Base-by-base conservation (phyloP, 768 basidiomycete genomes). In the Hebeloma cylindrosporum region DNA sequence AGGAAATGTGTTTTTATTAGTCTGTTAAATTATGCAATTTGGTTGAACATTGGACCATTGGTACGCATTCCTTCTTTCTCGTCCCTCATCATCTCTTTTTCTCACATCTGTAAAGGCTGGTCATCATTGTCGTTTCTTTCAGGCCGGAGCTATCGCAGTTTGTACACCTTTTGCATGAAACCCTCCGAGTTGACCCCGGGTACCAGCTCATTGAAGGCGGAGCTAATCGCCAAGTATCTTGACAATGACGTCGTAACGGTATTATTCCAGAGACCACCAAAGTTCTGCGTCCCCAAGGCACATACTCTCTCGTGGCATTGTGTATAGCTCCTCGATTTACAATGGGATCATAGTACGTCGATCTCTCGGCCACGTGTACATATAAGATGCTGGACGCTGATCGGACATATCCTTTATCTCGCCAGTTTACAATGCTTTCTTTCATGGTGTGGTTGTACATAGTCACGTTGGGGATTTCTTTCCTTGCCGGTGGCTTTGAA, bases 11-110 rank as follows among this genome's bases (percentile, higher is more conserved):
- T 66, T 88, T 35, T 86, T 53, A 83, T 90, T 43, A 71, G 70
- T 23, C 83, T 85, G 0, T 88, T 86, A 73, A 89, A 88, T 61
- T 88, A 84, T 57, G 88, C 87, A 0, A 47, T 88, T 9, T 82
- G 73, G 70, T 61, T 85, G 40, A 60, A 74, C 0, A 27, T 87
- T 6, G 66, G 71, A 1, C 84, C 85, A 8, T 48, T 91, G 51
- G 84, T 85, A 47, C 16, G 76, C 60, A 23, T 26, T 23, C 37
- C 21, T 31, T n/a, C n/a, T n/a, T 13, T 42, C n/a, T 4, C 13
- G 14, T 11, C 11, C 25, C 42, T 26, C 8, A 16, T 6, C 7
- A 8, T 34, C 22, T 31, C 42, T 38, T 6, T 22, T 18, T 4
- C 26, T 26, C n/a, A n/a, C n/a, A n/a, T n/a, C n/a, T n/a, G n/a